Percentiles rank a stretch among this genome's conserved stretches.
Evolutionary conservation across 23 red algal genomes (phyloP).

Genomic region (Rhodosorus marinus): DNA sequence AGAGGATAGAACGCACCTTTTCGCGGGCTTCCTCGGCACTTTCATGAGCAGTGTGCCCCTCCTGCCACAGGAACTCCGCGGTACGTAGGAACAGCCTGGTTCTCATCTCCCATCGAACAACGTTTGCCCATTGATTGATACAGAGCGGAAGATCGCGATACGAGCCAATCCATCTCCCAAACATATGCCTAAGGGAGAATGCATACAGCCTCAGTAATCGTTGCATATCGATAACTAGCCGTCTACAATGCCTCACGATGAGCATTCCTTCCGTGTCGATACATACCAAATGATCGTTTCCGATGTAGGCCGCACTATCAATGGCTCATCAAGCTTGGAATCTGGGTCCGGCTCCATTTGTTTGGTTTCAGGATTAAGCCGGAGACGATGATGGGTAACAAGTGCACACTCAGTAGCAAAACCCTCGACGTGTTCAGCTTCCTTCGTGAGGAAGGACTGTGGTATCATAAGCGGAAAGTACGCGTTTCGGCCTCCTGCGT

Average conservation of each 20-base stretch:
- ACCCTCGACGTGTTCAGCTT: constrained; percentile 92
- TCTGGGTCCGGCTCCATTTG: constrained; percentile 66
- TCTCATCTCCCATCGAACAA: constrained; percentile 96
- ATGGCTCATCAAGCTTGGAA: constrained; percentile 66
- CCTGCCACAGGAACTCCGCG: constrained; percentile 95
- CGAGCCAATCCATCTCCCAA: constrained; percentile 71
- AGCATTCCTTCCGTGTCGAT: no score
- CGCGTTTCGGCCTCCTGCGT: no score
- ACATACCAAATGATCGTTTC: constrained; percentile 96
- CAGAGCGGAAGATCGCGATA: constrained; percentile 81
- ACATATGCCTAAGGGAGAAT: no score
- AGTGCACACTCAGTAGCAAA: constrained; percentile 98
- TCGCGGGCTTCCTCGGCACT: constrained; percentile 39
- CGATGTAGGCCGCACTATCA: constrained; percentile 78
- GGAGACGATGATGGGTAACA: constrained; percentile 86
- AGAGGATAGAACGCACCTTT: no score
- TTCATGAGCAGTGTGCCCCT: constrained; percentile 93
- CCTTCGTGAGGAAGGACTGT: constrained; percentile 78
- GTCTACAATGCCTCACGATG: no score
- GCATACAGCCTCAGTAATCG: no score
- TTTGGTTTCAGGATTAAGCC: constrained; percentile 7
- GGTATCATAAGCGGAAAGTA: constrained; percentile 96
- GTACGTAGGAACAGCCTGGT: constrained; percentile 95
- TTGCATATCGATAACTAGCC: no score
- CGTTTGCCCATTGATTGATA: constrained; percentile 97